Evolutionary conservation across 2,329 filamentous ascomycete species (phyloP), one percentile per base, ranked within the genome.

Genomic region (Mycogone perniciosa): DNA sequence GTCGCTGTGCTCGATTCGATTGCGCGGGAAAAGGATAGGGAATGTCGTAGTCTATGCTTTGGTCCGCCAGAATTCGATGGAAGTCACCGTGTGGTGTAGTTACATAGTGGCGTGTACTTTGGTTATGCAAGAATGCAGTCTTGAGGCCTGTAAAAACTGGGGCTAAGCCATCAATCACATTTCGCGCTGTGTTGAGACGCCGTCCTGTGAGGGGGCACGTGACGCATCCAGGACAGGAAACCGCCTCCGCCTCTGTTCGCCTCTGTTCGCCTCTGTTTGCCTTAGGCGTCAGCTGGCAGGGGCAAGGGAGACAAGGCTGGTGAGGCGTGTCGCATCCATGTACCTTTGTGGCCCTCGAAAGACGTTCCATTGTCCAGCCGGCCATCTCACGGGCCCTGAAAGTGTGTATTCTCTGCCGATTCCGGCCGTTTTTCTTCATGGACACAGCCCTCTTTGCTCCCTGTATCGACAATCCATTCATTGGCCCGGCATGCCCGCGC

Each of bases 21-120:
- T 48, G 50, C 50, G 50, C 44, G 39, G 31, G 45, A 42, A 44
- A 9, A 48, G 5, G 47, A n/a, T 31, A 43, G 44, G 39, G 45
- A 40, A 40, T 26, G 45, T 44, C 13, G 42, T 31, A 20, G 35
- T 44, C 38, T 49, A 53, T 46, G 49, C 44, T 47, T 46, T 44
- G 39, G 31, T 44, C 37, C 33, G 46, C 49, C 31, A 43, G 49
- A 46, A 46, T 31, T 48, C 42, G 56, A 57, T 57, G 49, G 57
- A 69, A 66, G 67, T 69, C 64, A 65, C 65, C 60, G 51, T 61
- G 44, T 48, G 58, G 64, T 62, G 62, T 53, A 60, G 56, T 61
- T 65, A 58, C 60, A 64, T 62, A 60, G 61, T 59, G 60, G 41
- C 57, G 51, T 63, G 63, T 66, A 66, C 64, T 59, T 65, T 59